Base-by-base conservation (phyloP, 371 early-diverging fungal genomes). In the Apophysomyces ossiformis region DNA sequence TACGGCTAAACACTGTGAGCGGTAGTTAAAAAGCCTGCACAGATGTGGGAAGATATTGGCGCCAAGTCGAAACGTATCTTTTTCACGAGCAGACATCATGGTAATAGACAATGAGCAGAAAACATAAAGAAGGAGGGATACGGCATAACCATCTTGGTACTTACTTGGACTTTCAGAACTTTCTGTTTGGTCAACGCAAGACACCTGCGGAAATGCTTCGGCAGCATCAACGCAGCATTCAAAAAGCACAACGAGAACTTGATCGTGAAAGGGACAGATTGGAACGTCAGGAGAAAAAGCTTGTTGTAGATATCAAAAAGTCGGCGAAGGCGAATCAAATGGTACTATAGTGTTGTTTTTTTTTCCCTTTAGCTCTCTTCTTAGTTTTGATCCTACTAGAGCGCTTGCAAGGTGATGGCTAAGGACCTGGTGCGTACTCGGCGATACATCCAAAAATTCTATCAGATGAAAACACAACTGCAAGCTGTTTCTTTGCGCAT, bases 351-450 rank as follows among this genome's bases (percentile, higher is more conserved):
- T 8, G 35, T 37, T 26, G 32, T 26, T 26, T 26, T 21, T 21
- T 59, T n/a, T 46, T 26, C 7, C 18, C 32, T 45, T 9, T 46
- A 38, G 36, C 39, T 13, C 62, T n/a, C 38, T 45, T 35, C 64
- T 32, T 9, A 12, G 26, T 7, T 1, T 69, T 5, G 60, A 7
- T 36, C 57, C 38, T 21, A 1, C 16, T 69, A 93, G 93, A 86
- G 82, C 62, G 94, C 96, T 1, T 93, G 93, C 80, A 96, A 95
- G 74, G 88, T 98, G 57, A 96, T 96, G 97, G 99, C 99, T 38
- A 97, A 95, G 78, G 98, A 99, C 77, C 79, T 99, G 47, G 98
- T 98, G 7, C 87, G 98, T 45, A 98, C 97, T 26, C 86, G 98
- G 44, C 85, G 92, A 38, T 92, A 97, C 66, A 84, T 96, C 61